Evolutionary conservation across 192 early-diverging fungal genomes (phyloP), one percentile per base, ranked within the genome.

Genomic region (Backusella parvicylindrica): DNA sequence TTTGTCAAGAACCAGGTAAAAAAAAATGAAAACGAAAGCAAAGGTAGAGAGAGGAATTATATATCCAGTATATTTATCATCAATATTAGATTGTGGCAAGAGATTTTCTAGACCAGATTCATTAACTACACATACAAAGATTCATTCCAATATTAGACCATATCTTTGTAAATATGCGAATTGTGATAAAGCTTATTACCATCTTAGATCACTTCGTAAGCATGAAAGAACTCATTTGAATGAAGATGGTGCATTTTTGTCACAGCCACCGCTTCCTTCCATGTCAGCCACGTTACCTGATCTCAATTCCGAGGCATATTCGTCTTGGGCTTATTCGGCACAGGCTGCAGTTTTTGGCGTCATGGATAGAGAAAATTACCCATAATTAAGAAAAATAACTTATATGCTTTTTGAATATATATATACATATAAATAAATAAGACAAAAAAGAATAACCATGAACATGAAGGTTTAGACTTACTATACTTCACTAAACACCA

Each of bases 21-120:
- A 53, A 33, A 47, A 6, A 60, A 32, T 33, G 8, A 49, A 33
- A 23, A 12, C n/a, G n/a, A n/a, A n/a, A n/a, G n/a, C n/a, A n/a
- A n/a, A n/a, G n/a, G n/a, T n/a, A n/a, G n/a, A n/a, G n/a, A n/a
- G n/a, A n/a, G n/a, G n/a, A n/a, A n/a, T n/a, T n/a, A n/a, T n/a
- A 73, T 50, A 37, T 56, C 41, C 4, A 73, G 3, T 68, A n/a
- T 0, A 31, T 68, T n/a, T 56, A 36, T 50, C 11, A 21, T 30
- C 6, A 7, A 31, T 66, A 12, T 26, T 35, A 77, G 91, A 86
- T 41, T 94, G 93, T 68, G 88, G 81, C 33, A 93, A 92, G 75
- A 84, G 80, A 43, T 94, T 94, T 84, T 90, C 91, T 31, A 87
- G 92, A n/a, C 90, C 89, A 37, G 93, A 93, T 77, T 90, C 89